Conservation (phyloP, 2,329 filamentous ascomycete genomes). For the Botrytis galanthina region DNA sequence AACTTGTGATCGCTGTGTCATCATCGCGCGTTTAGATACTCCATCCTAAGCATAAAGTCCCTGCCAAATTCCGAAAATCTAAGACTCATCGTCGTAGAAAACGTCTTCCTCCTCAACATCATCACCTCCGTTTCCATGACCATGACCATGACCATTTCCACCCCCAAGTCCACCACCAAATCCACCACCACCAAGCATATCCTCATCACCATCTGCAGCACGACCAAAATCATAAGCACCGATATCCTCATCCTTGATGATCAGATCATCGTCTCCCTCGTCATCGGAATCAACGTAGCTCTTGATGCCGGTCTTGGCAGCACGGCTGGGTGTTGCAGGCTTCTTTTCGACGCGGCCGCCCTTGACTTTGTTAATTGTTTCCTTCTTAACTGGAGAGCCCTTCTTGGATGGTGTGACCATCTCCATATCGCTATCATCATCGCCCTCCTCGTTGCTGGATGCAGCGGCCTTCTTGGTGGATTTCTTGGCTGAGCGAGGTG, state of each 20-base stretch:
- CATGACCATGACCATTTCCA: neutral
- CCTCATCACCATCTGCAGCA: neutral
- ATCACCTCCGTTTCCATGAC: neutral
- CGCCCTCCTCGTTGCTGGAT: constrained; percentile 20
- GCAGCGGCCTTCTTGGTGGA: neutral
- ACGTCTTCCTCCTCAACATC: neutral
- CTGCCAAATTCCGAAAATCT: neutral
- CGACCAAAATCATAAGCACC: neutral
- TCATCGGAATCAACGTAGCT: constrained; percentile 17
- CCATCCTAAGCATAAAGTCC: neutral
- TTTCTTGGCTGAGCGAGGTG: neutral
- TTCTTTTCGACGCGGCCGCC: constrained; percentile 29
- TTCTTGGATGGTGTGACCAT: constrained; percentile 24
- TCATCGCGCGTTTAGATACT: too few species aligned
- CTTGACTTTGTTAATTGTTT: constrained; percentile 28
- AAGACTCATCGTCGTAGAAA: constrained; percentile 4
- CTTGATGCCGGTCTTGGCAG: neutral
- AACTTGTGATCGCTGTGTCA: neutral
- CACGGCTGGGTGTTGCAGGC: neutral
- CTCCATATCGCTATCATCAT: constrained; percentile 16
- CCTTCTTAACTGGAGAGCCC: constrained; percentile 25
- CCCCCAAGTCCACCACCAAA: neutral
- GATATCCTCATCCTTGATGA: constrained; percentile 4
- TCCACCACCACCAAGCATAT: constrained; percentile 2
- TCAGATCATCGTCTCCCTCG: constrained; percentile 20